Percentiles rank a stretch among this genome's conserved stretches.
These are phyloP conservation scores for Podaxis sp. DNA, from an alignment of 768 basidiomycete species.

Conservation along the genomic window DNA sequence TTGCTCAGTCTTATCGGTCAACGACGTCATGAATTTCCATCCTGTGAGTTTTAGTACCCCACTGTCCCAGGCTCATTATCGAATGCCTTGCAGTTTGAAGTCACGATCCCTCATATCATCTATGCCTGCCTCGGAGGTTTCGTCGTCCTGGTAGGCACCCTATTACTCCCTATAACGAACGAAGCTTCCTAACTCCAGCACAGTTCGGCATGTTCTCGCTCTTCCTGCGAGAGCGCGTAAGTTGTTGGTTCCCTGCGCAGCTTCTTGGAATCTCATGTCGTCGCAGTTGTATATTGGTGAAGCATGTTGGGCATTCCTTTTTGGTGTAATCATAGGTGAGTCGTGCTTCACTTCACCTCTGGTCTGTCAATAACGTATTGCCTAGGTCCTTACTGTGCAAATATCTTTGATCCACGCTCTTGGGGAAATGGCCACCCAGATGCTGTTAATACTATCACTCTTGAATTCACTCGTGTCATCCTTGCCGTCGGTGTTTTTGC, in stretches of 20 bases:
- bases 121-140: conserved; percentile 84
- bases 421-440: conserved; percentile 60
- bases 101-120: conserved; percentile 69
- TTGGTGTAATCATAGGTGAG: conserved; percentile 86
- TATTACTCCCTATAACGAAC: not conserved
- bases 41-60: conserved; percentile 37
- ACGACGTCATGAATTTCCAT: conserved; percentile 46
- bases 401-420: conserved; percentile 77
- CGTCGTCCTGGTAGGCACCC: conserved; percentile 65
- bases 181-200: not conserved
- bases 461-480: conserved; percentile 90
- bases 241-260: conserved; percentile 17
- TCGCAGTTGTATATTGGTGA: conserved; percentile 87
- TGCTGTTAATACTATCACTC: conserved; percentile 70
- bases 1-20: conserved; percentile 5
- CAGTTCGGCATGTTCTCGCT: conserved; percentile 96
- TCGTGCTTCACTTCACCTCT: conserved; percentile 14
- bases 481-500: conserved; percentile 97
- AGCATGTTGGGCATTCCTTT: conserved; percentile 92
- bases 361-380: conserved; percentile 10
- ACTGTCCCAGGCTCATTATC: conserved; percentile 16
- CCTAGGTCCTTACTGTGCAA: conserved; percentile 78
- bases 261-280: conserved; percentile 10
- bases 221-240: conserved; percentile 82
- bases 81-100: conserved; percentile 47